A percentile compares a stretch with the other conserved stretches of the same genome.
Evolutionary conservation across 495 filamentous ascomycete genomes (phyloP).

Genomic region (Friedmanniomyces endolithicus): DNA sequence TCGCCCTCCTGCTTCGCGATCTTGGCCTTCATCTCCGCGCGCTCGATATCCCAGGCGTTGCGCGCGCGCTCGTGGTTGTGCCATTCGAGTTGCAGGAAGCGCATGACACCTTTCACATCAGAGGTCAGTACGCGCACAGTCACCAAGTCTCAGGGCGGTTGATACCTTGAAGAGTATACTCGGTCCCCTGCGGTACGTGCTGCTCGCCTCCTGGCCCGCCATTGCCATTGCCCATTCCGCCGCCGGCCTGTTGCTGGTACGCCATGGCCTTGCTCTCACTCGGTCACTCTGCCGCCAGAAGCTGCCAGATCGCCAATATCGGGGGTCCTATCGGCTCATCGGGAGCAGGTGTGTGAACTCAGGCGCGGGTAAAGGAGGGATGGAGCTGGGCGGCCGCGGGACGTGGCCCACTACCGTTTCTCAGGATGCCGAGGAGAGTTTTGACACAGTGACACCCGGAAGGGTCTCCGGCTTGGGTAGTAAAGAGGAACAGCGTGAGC

Average conservation of each 20-base stretch:
- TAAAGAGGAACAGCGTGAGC: too few relatives aligned
- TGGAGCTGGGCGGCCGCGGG: too few relatives aligned
- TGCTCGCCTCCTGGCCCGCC: conserved; percentile 3
- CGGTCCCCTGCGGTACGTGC: conserved; percentile 49
- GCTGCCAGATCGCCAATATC: neutral
- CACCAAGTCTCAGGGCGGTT: conserved; percentile 4
- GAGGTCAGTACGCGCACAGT: neutral
- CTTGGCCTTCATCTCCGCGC: conserved; percentile 96
- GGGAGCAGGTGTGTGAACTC: neutral
- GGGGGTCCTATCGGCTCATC: neutral
- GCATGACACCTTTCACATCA: conserved; percentile 74
- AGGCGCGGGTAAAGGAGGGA: too few relatives aligned
- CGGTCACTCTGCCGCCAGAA: neutral
- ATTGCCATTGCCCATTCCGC: conserved; percentile 1
- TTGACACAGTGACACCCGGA: too few relatives aligned
- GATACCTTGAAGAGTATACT: conserved; percentile 93
- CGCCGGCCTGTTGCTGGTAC: conserved; percentile 17
- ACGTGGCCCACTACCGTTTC: too few relatives aligned
- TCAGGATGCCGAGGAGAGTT: too few relatives aligned
- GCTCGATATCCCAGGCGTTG: conserved; percentile 98
- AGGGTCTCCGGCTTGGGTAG: too few relatives aligned
- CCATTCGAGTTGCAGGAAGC: conserved; percentile 98
- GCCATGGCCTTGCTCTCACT: conserved; percentile 6
- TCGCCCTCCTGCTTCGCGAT: conserved; percentile 94
- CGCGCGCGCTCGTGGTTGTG: conserved; percentile 95